Evolutionary conservation across 768 basidiomycete species (phyloP), one percentile per base, ranked within the genome.

Genomic region (Boletus reticulatus): DNA sequence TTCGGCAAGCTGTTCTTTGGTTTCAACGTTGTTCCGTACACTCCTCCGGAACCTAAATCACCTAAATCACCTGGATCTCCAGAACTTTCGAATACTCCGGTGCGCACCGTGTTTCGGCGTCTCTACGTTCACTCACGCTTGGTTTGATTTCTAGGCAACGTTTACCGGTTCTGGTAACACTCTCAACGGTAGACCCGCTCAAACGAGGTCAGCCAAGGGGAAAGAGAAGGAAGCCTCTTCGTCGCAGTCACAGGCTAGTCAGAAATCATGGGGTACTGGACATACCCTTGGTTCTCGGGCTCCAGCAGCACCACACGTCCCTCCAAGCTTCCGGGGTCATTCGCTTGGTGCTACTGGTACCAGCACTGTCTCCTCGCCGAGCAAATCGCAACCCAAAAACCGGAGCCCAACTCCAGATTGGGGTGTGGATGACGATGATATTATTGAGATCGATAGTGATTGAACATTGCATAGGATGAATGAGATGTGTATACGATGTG

Each of bases 1-100:
- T 88, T 89, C 60, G 97, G 97, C 13, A 89, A 97, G 61, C 78
- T 99, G 19, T 99, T 99, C 78, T 98, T 99, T 66, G 97, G 97
- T 11, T 99, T 88, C 75, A 89, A 90, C 56, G 82, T 91, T 53
- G 75, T 83, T 2, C 78, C 88, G 1, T 92, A 91, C 67, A 77
- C 73, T 4, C 83, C 84, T 8, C 80, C 85, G 6, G 67, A 74
- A 43, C 61, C 57, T 5, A 54, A 55, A n/a, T 16, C 68, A 43
- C 61, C 57, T 5, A 54, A 55, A n/a, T 16, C 68, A 34, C 54
- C 74, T 31, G 56, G 32, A 16, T 53, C 67, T 59, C 48, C 76
- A 45, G 37, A 71, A 65, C 57, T 70, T 48, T 61, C 68, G 19
- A 63, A 63, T 49, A 54, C 68, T 31, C 55, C 73, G 20, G 64